Base-by-base conservation (phyloP, 140 eudicot genomes). In the Cichorium intybus region DNA sequence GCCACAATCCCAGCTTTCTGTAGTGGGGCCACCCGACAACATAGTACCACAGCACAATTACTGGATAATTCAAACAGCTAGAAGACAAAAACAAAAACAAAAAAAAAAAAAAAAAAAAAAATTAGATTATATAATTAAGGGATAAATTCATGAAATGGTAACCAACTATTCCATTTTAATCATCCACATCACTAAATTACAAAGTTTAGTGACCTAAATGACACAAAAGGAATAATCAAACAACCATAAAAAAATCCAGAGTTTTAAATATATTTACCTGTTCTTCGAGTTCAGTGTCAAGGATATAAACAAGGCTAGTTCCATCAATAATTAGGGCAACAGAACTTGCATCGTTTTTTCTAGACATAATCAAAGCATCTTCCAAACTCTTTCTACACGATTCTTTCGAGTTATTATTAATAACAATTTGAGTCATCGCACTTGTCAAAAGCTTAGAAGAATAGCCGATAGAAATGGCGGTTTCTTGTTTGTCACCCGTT, bases 401-500 rank as follows among this genome's bases (percentile, higher is more conserved):
- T 11, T 76, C 75, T 72, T 86, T 89, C 12, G 95, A 81, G 45
- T 74, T 85, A 46, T 78, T 80, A 69, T 83, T 89, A 47, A 89
- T 81, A 10, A 86, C 69, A 73, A 86, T 89, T 68, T 81, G 91
- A 27, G 73, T 79, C 97, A 89, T 86, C 56, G 48, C 59, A 64
- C 81, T 66, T 8, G 95, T 89, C 52, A 89, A 68, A 29, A 89
- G 97, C 81, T 75, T 89, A 24, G 92, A 87, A 4, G 96, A 87
- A 64, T 87, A 79, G 41, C 97, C 97, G 57, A 89, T 89, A 1
- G 97, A 89, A 71, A 89, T 86, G 8, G 97, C 97, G 4, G 97
- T 89, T 83, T 89, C 97, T 77, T 89, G 97, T 77, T 89, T 89
- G 77, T 89, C 96, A 52, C 96, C 96, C 1, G 96, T 87, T 69